Conservation (phyloP, 2,329 filamentous ascomycete species). For the Venturia oleaginea region DNA sequence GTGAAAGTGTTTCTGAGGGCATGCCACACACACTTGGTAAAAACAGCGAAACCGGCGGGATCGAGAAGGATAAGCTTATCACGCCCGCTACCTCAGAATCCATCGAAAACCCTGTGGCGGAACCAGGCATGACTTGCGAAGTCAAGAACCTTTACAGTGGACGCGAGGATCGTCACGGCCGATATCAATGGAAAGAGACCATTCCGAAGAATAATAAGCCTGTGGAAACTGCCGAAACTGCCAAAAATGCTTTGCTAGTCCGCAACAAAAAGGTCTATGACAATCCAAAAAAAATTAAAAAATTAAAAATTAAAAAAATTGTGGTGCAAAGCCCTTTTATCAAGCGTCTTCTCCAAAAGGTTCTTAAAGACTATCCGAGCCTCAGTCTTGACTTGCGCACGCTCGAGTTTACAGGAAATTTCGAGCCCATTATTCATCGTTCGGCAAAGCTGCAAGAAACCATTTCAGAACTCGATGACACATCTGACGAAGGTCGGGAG, state of each 20-base stretch:
- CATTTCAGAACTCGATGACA: conserved; percentile 48
- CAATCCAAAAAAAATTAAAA: conserved; percentile 20
- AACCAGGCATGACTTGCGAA: conserved; percentile 22
- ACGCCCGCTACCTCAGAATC: neutral
- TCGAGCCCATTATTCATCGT: conserved; percentile 28
- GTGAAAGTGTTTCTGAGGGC: no score
- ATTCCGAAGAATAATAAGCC: conserved; percentile 13
- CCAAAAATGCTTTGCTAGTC: conserved; percentile 18
- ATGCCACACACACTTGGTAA: neutral
- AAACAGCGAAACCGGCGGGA: no score
- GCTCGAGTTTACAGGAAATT: conserved; percentile 26
- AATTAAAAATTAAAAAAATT: no score
- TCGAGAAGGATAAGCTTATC: neutral
- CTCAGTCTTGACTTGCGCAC: conserved; percentile 29
- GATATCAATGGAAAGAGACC: conserved; percentile 9
- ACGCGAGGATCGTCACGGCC: conserved; percentile 36
- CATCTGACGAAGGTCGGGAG: conserved; percentile 27
- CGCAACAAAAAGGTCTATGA: conserved; percentile 19
- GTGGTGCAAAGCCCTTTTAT: conserved; percentile 28
- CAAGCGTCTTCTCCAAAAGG: conserved; percentile 22
- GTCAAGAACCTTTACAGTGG: conserved; percentile 36
- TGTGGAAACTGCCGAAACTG: conserved; percentile 19
- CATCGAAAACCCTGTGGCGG: neutral
- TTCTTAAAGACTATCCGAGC: conserved; percentile 25
- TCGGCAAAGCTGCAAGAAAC: conserved; percentile 47